phyloP scores from a whole-genome alignment of 139 green algal genomes.

The Picochlorum sp. region DNA sequence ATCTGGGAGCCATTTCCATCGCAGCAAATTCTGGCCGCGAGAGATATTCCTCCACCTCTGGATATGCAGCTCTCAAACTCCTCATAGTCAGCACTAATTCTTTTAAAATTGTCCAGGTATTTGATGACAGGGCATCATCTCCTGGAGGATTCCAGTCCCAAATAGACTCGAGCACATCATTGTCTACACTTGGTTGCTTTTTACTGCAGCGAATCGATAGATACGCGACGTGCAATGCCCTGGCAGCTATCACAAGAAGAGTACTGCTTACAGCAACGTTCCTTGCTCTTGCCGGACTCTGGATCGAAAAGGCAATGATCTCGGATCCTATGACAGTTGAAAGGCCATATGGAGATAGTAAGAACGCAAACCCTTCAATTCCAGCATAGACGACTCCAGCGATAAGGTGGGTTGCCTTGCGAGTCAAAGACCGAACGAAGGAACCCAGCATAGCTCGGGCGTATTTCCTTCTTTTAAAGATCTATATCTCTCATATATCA shows the following conservation, averaged over 20 bases:
- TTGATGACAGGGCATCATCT: not conserved
- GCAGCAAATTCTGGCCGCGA: not conserved
- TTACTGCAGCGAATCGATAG: not conserved
- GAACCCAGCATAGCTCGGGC: not conserved
- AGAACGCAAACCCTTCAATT: conserved; percentile 21
- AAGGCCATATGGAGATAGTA: not conserved
- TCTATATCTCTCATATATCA: no score
- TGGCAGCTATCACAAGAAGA: not conserved
- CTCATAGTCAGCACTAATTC: conserved; percentile 11
- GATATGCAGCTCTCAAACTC: conserved; percentile 8
- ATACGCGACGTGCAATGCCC: not conserved
- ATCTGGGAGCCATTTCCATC: conserved; percentile 14
- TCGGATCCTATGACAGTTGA: conserved; percentile 5
- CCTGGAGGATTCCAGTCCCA: conserved; percentile 23
- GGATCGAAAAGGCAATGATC: not conserved
- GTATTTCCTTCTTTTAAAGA: not conserved
- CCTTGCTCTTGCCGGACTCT: no score
- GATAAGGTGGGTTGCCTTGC: not conserved
- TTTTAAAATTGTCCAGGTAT: conserved; percentile 20
- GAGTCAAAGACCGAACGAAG: not conserved
- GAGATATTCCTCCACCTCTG: conserved; percentile 6
- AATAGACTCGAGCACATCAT: conserved; percentile 3
- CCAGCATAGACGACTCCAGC: conserved; percentile 6
- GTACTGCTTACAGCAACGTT: not conserved
- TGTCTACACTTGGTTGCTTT: not conserved